These are phyloP conservation scores for Mortierella sp. DNA, from an alignment of 371 early-diverging fungal species.

Conservation along the genomic window DNA sequence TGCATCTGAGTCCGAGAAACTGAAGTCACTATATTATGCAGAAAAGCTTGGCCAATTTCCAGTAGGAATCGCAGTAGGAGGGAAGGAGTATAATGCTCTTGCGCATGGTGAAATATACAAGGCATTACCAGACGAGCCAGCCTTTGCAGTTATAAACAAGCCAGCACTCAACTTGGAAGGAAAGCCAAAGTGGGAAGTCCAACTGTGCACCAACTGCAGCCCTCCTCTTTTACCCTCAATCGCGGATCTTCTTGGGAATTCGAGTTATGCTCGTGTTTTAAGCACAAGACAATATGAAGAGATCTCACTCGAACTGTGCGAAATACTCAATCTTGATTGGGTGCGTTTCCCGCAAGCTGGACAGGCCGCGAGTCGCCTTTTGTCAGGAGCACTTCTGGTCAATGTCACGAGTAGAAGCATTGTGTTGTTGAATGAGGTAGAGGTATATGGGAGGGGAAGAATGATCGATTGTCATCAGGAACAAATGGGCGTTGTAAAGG, in stretches of 20 bases:
- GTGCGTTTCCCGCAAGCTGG: slow-evolving; percentile 2
- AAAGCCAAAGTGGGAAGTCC: too few species aligned
- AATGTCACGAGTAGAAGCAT: neutral
- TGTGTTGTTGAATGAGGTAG: slow-evolving; percentile 8
- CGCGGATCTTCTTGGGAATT: too few species aligned
- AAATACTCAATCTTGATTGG: slow-evolving; percentile 6
- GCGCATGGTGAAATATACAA: neutral
- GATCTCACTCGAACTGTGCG: neutral
- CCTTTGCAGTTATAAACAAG: too few species aligned
- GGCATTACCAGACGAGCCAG: neutral
- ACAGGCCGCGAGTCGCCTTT: neutral
- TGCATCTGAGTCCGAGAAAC: neutral
- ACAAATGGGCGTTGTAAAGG: neutral
- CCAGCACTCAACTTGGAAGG: too few species aligned
- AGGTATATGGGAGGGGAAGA: slow-evolving; percentile 9
- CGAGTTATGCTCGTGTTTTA: neutral
- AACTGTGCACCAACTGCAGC: neutral
- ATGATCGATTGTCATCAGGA: slow-evolving; percentile 9
- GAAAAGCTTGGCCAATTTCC: neutral
- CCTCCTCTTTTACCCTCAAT: too few species aligned
- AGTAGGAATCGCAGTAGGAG: neutral
- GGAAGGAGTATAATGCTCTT: too few species aligned
- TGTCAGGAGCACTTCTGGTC: neutral
- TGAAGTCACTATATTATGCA: neutral
- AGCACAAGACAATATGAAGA: neutral